Base-by-base conservation (phyloP, 192 early-diverging fungal genomes). In the Tieghemiomyces parasiticus region DNA sequence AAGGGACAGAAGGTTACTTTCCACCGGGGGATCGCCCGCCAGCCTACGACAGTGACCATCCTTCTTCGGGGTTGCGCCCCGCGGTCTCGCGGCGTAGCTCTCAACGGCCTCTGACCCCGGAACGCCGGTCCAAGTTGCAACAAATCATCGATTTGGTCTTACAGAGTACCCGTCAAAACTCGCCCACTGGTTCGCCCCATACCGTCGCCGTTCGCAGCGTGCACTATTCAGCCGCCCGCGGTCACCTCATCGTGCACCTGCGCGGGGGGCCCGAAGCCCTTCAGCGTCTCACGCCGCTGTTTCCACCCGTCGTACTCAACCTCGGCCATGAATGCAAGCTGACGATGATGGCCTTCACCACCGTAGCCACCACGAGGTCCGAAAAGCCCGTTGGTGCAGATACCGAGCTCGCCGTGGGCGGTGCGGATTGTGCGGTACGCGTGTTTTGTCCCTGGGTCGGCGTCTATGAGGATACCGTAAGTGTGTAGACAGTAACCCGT, bases 391-490 rank as follows among this genome's bases (percentile, higher is more conserved):
- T 42, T 30, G 24, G 60, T 49, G 28, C 25, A n/a, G n/a, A n/a
- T n/a, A n/a, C n/a, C n/a, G n/a, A n/a, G n/a, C n/a, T n/a, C n/a
- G n/a, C n/a, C n/a, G n/a, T n/a, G n/a, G n/a, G 1, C 2, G 48
- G 33, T 60, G n/a, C 47, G 4, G 67, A 72, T 52, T 72, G 67
- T 50, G 33, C 51, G 25, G 61, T 64, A 26, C 67, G 74, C 19
- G 45, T 69, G 20, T 75, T 75, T 61, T 64, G 35, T 12, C 67
- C 71, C 1, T 69, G 64, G 63, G 44, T 29, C 8, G 74, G 70
- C 14, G 64, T 75, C 19, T 29, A 61, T 45, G 73, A 75, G 45
- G 73, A 75, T 48, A 70, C 73, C 0, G 69, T 64, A 44, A 71
- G 65, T n/a, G 72, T n/a, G n/a, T n/a, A n/a, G n/a, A n/a, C n/a